Evolutionary conservation across 2,329 filamentous ascomycete genomes (phyloP), one percentile per base, ranked within the genome.

Genomic region (Huntiella moniliformis): DNA sequence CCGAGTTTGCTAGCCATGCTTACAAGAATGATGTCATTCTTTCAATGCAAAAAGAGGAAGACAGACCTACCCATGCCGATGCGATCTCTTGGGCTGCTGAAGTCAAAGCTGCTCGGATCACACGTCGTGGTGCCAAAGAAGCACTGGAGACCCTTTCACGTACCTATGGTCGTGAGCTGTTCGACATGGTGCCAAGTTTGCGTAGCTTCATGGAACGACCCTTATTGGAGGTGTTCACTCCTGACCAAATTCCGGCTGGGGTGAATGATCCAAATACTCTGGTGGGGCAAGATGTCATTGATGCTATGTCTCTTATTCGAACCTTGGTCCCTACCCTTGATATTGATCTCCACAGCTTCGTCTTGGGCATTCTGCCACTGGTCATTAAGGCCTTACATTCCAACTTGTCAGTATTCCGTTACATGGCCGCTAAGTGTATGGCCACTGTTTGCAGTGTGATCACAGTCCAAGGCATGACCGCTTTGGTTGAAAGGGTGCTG

Each of bases 381-480:
- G 77, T 98, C 45, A 83, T 86, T 54, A 88, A 81, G 60, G 88
- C 85, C 3, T 68, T 98, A 38, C 84, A 88, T 54, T 93, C 84
- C 15, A 76, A 80, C 54, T 70, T 96, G 11, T 92, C 91, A 2
- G 85, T 98, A 2, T 84, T 98, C 58, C 76, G 91, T 35, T 98
- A 98, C 61, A 91, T 88, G 63, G 91, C 91, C 17, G 91, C 91
- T 0, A 98, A 98, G 60, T 96, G 91, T 58, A 77, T 98, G 59
- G 92, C 91, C 6, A 98, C 91, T 1, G 81, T 96, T 38, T 98
- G 92, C 68, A 98, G 88, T 58, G 82, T 96, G 53, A 92, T 98
- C 54, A 84, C 85, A 0, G 81, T 96, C 4, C 79, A 93, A 52
- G 91, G 85, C 44, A 95, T 98, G 79, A 98, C 88, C 0, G 86